Conservation (phyloP, 2,329 filamentous ascomycete species). For the Trichoderma breve region DNA sequence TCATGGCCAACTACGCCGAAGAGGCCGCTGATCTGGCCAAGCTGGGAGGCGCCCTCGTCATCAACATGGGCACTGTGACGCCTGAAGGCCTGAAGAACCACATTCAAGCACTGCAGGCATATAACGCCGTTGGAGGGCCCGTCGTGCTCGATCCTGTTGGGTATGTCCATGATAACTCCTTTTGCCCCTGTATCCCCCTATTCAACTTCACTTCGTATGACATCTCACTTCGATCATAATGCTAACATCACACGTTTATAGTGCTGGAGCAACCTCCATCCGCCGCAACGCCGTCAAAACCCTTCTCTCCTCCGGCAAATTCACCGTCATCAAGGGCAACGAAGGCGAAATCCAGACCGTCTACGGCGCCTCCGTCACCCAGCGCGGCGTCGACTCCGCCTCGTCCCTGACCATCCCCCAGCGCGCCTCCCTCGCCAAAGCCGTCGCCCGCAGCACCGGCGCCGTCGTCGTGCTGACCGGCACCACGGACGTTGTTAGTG, state of each 20-base stretch:
- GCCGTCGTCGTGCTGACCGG: slow-evolving; percentile 83
- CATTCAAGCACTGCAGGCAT: slow-evolving; percentile 70
- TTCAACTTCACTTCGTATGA: neutral
- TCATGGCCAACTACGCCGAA: slow-evolving; percentile 86
- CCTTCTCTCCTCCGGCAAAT: slow-evolving; percentile 71
- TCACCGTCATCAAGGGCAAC: slow-evolving; percentile 91
- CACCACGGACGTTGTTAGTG: slow-evolving; percentile 70
- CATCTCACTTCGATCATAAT: neutral
- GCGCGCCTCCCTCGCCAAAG: slow-evolving; percentile 61
- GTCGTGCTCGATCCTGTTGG: slow-evolving; percentile 89
- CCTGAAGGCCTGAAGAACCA: slow-evolving; percentile 72
- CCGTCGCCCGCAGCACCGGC: slow-evolving; percentile 66
- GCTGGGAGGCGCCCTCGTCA: slow-evolving; percentile 74
- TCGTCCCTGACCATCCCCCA: slow-evolving; percentile 51
- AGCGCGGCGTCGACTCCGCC: slow-evolving; percentile 82
- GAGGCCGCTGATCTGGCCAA: slow-evolving; percentile 79
- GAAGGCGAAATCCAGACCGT: slow-evolving; percentile 81
- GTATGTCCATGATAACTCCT: slow-evolving; percentile 41
- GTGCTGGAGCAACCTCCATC: slow-evolving; percentile 74
- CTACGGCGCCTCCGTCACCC: slow-evolving; percentile 53
- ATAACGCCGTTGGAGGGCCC: slow-evolving; percentile 73
- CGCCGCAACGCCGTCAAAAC: slow-evolving; percentile 68
- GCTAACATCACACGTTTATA: slow-evolving; percentile 26
- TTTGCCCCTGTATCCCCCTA: neutral
- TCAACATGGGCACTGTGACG: slow-evolving; percentile 94